A percentile compares a stretch with the other conserved stretches of the same genome.
These are phyloP conservation scores for Kodamaea kakaduensis DNA, from an alignment of 805 yeast genomes.

Conservation along the genomic window DNA sequence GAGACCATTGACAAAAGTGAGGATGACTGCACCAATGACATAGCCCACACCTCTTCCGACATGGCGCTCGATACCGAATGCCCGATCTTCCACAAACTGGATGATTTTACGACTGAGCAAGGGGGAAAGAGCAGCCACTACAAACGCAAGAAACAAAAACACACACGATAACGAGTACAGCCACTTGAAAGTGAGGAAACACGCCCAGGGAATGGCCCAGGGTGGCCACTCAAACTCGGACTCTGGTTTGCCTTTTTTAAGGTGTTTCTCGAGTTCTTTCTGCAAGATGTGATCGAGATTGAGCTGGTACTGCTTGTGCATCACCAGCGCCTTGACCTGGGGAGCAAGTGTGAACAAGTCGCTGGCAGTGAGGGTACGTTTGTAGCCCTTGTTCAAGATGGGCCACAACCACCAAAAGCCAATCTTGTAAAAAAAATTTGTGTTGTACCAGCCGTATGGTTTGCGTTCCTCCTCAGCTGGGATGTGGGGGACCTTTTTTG, in stretches of 20 bases:
- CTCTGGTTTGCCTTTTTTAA: constrained; percentile 13
- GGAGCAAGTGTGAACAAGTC: constrained; percentile 37
- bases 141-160: constrained; percentile 44
- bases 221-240: constrained; percentile 37
- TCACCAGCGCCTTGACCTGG: constrained; percentile 32
- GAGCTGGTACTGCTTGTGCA: constrained; percentile 28
- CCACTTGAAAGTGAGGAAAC: constrained; percentile 47
- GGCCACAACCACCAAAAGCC: constrained; percentile 41
- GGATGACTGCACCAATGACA: constrained; percentile 61
- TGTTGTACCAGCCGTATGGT: constrained; percentile 42
- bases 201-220: constrained; percentile 37
- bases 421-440: constrained; percentile 38
- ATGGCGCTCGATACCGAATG: constrained; percentile 37
- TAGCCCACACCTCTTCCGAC: constrained; percentile 69
- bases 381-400: constrained; percentile 37
- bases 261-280: constrained; percentile 18
- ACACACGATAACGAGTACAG: constrained; percentile 40
- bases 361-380: constrained; percentile 33
- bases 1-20: constrained; percentile 45
- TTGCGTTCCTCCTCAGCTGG: constrained; percentile 50
- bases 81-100: constrained; percentile 53
- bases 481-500: constrained; percentile 48
- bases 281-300: constrained; percentile 21
- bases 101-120: constrained; percentile 63
- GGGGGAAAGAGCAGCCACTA: constrained; percentile 56